Evolutionary conservation across 208 protist genomes (phyloP).

Genomic region (Trichomonas tenax): DNA sequence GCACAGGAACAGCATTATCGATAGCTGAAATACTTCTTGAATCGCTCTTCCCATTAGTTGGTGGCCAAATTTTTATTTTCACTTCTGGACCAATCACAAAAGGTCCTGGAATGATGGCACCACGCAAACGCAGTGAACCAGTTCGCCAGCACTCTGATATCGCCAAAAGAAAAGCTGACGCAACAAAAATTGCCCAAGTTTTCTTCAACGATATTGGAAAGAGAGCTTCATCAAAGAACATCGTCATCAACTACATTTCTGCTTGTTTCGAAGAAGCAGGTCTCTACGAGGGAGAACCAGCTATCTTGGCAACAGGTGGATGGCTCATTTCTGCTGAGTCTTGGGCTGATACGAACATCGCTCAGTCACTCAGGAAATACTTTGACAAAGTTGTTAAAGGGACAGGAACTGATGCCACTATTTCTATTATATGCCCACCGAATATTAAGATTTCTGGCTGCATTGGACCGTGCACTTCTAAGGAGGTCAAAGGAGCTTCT

Average conservation of each 20-base stretch:
- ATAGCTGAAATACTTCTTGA: background rate
- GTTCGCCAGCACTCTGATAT: constrained; percentile 88
- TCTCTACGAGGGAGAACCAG: constrained; percentile 68
- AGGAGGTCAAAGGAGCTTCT: background rate
- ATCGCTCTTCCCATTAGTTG: background rate
- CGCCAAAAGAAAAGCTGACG: constrained; percentile 41
- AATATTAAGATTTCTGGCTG: background rate
- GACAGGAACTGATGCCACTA: background rate
- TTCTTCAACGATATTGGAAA: constrained; percentile 81
- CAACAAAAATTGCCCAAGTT: constrained; percentile 44
- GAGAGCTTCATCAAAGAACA: constrained; percentile 66
- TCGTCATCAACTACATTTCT: constrained; percentile 82
- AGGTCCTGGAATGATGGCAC: constrained; percentile 48
- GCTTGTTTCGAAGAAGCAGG: constrained; percentile 70
- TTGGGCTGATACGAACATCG: background rate
- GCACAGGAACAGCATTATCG: background rate
- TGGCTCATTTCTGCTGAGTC: constrained; percentile 4
- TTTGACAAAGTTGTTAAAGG: background rate
- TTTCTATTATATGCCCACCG: background rate
- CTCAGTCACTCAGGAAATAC: background rate
- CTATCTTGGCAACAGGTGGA: constrained; percentile 45
- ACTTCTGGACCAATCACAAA: constrained; percentile 20
- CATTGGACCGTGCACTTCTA: background rate
- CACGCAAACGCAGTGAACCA: constrained; percentile 65
- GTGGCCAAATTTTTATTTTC: background rate